Base-by-base conservation (phyloP, 805 yeast species). In the Pichia californica region DNA sequence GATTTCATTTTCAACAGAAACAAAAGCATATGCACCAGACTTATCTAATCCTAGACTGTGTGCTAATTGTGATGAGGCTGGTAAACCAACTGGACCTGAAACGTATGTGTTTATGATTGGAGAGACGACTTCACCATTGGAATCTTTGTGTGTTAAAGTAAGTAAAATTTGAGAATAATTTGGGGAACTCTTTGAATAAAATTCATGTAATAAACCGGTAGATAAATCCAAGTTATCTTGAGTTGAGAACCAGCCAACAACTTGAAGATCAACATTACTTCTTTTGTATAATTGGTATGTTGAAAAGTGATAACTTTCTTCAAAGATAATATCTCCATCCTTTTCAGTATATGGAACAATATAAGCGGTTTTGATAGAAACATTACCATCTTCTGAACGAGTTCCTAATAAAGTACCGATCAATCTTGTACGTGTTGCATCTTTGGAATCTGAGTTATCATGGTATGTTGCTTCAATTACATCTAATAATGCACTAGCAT, bases 241-340 rank as follows among this genome's bases (percentile, higher is more conserved):
- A 33, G 76, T 69, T 40, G 82, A 80, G 61, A 84, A 88, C 96
- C 96, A 88, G 44, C 96, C 96, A 38, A 88, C 71, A 43, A 88
- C 82, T 40, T 73, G 71, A 51, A 81, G 83, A 58, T 83, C 83
- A 45, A 93, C 91, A 64, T 81, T 82, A 28, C 91, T 79, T 58
- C 77, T 78, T 67, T 81, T 83, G 66, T 83, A 77, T 57, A 88
- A 67, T 54, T 78, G 80, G 64, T 70, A 83, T 63, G 84, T 75
- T 28, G 79, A 68, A 58, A 77, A 75, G 70, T 85, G 88, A 60
- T 77, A 81, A 46, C 80, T 82, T 56, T 84, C 86, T 58, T 82
- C 89, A 48, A 88, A 79, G 46, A 81, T 74, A 49, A 88, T 77
- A 51, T 86, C 81, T 48, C 83, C 93, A 32, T 79, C 86, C 39